Evolutionary conservation across 106 monocot genomes (phyloP).

Genomic region (Dactylorhiza incarnata): DNA sequence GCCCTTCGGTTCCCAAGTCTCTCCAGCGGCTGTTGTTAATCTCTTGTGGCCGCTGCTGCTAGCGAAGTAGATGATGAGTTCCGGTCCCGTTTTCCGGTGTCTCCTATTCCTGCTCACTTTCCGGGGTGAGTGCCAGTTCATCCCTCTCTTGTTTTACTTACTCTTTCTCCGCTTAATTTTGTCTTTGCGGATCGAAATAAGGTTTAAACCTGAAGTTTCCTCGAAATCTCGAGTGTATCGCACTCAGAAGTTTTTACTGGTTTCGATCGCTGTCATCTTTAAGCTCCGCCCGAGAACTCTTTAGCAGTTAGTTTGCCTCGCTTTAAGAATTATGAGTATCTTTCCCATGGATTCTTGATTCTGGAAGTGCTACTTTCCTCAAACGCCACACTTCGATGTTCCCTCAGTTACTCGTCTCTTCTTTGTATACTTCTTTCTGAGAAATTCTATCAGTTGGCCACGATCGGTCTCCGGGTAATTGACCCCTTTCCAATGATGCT

Average conservation of each 20-base stretch:
- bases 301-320: neutral
- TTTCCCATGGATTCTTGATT: neutral
- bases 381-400: neutral
- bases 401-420: neutral
- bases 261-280: neutral
- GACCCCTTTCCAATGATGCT: neutral
- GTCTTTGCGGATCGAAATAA: neutral
- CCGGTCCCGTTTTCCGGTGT: neutral
- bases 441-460: neutral
- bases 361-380: neutral
- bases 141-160: neutral
- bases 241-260: neutral
- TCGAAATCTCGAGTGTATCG: neutral
- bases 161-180: neutral
- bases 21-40: neutral
- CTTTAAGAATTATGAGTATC: neutral
- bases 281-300: neutral
- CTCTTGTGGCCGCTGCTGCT: neutral
- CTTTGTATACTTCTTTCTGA: neutral
- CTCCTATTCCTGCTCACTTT: neutral
- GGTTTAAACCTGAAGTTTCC: neutral
- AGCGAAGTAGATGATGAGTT: neutral
- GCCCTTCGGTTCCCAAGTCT: conserved; percentile 1
- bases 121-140: conserved; percentile 1
- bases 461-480: neutral